Conservation (phyloP, 164 flowering plant species). For the Kingdonia uniflora region DNA sequence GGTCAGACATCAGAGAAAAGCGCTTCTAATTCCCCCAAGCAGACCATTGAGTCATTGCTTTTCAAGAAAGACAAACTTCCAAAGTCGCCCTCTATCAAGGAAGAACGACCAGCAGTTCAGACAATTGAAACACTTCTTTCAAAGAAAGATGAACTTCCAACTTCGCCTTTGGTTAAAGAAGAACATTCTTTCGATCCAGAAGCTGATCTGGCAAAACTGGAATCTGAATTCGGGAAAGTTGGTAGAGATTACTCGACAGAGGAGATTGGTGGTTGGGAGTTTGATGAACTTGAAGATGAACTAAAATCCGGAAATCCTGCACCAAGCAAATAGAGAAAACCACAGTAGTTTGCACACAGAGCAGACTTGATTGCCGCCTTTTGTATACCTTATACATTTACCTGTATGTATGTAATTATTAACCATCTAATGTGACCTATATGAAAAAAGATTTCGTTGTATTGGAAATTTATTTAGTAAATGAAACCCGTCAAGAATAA, state of each 20-base stretch:
- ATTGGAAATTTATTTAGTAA: too few species aligned
- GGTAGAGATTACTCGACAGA: conserved; percentile 57
- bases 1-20: conserved; percentile 19
- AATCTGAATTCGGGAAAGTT: conserved; percentile 81
- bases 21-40: conserved; percentile 9
- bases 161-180: conserved; percentile 12
- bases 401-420: too few species aligned
- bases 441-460: conserved; percentile 3
- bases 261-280: conserved; percentile 89
- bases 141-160: conserved; percentile 15
- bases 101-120: neutral
- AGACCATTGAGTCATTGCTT: conserved; percentile 1
- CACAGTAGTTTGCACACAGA: too few species aligned
- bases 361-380: too few species aligned
- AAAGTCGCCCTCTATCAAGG: conserved; percentile 1
- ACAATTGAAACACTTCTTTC: conserved; percentile 10
- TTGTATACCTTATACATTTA: too few species aligned
- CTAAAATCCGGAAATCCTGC: conserved; percentile 36
- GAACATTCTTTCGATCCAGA: conserved; percentile 54
- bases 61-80: conserved; percentile 2
- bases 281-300: conserved; percentile 91
- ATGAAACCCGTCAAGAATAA: too few species aligned
- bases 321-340: conserved; percentile 21
- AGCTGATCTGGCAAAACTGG: conserved; percentile 80
- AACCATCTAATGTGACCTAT: too few species aligned